phyloP scores from a whole-genome alignment of 129 eudicot genomes.

The Tagetes patula region DNA sequence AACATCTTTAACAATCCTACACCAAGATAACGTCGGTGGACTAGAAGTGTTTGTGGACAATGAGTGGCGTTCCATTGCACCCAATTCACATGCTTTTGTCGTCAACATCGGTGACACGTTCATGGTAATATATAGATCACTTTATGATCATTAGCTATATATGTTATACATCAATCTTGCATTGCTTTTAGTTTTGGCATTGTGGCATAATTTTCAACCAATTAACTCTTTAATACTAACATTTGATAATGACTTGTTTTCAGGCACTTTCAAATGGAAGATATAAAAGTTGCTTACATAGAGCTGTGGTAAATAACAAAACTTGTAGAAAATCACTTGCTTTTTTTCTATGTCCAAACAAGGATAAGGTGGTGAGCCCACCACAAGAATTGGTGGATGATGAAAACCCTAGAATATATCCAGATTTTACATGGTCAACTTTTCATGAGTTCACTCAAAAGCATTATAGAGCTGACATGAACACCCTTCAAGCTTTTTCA shows the following conservation, averaged over 20 bases:
- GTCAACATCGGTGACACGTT: slow-evolving; percentile 95
- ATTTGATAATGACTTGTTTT: neutral
- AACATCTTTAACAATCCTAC: slow-evolving; percentile 82
- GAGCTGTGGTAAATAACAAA: slow-evolving; percentile 87
- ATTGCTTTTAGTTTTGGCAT: slow-evolving; percentile 16
- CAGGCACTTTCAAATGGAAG: slow-evolving; percentile 95
- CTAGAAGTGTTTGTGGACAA: slow-evolving; percentile 73
- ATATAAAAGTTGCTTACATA: slow-evolving; percentile 86
- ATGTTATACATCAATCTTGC: neutral
- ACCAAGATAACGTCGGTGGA: slow-evolving; percentile 82
- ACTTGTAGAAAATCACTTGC: slow-evolving; percentile 80
- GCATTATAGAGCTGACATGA: slow-evolving; percentile 92
- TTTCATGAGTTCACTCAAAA: slow-evolving; percentile 84
- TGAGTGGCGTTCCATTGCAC: slow-evolving; percentile 66
- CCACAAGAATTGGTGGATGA: slow-evolving; percentile 72
- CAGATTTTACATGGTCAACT: slow-evolving; percentile 86
- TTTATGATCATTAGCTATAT: slow-evolving; percentile 10
- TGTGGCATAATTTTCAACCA: slow-evolving; percentile 20
- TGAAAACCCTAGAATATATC: slow-evolving; percentile 70
- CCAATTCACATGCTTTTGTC: slow-evolving; percentile 61
- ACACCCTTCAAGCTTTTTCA: slow-evolving; percentile 74
- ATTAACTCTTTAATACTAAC: slow-evolving; percentile 1
- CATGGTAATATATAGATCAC: slow-evolving; percentile 51
- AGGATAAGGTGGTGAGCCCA: slow-evolving; percentile 88
- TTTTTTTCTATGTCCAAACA: slow-evolving; percentile 79